Base-by-base conservation (phyloP, 2,329 filamentous ascomycete genomes). In the Sporothrix brasiliensis region DNA sequence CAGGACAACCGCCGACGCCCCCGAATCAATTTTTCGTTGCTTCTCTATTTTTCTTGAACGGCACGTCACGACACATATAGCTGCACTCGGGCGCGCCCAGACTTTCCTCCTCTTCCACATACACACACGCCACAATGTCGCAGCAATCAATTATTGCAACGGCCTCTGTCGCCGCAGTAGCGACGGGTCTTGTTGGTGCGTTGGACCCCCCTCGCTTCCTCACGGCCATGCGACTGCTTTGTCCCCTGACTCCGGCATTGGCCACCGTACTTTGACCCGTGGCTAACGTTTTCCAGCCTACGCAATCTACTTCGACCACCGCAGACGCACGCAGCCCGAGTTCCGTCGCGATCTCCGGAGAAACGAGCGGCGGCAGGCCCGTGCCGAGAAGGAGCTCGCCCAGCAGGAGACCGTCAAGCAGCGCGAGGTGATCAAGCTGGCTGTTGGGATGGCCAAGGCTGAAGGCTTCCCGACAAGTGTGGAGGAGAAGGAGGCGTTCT, bases 401-500 rank as follows among this genome's bases (percentile, higher is more conserved):
- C 87, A 90, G 78, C 85, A 86, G 72, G 85, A 88, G 74, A 86
- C 86, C 73, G 85, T 86, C 75, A 84, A 86, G 79, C 90, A 92
- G 83, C 88, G 90, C 78, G 86, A 92, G 80, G 83, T 86, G 76
- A 92, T 99, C 82, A 91, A 90, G 81, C 81, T 82, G 70, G 89
- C 88, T 68, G 91, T 98, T 65, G 89, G 93, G 76, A 87, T 91
- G 76, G 93, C 94, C 76, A 92, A 93, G 83, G 91, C 92, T 71
- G 93, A 97, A 81, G 95, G 94, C 70, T 97, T 97, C 86, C 95
- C 95, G 65, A 85, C 87, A 56, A 92, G 93, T 77, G 89, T 94
- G 49, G 94, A 98, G 80, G 93, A 97, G 84, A 93, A 92, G 80
- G 95, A 99, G 85, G 88, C 89, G 73, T 99, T 92, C 85, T 99